Evolutionary conservation across 2,329 filamentous ascomycete species (phyloP).

Genomic region (Aspergillus fijiensis): DNA sequence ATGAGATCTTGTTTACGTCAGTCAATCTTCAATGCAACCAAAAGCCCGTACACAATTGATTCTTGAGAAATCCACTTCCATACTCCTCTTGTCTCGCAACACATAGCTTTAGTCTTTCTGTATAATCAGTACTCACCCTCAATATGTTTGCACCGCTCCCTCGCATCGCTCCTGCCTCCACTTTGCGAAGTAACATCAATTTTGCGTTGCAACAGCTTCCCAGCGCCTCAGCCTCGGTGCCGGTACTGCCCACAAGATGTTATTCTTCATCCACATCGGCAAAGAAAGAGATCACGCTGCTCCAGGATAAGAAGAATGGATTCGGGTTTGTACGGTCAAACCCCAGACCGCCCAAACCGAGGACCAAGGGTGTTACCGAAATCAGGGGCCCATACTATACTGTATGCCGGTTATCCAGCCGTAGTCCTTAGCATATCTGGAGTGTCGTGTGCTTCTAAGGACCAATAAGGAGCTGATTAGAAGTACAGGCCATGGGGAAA

Average conservation of each 20-base stretch:
- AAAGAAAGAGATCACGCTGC: conserved; percentile 33
- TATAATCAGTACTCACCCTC: background rate
- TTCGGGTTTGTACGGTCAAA: conserved; percentile 56
- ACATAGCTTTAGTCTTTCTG: background rate
- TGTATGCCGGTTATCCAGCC: conserved; percentile 25
- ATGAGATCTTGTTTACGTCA: conserved; percentile 7
- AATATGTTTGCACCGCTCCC: conserved; percentile 12
- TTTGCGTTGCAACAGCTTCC: conserved; percentile 10
- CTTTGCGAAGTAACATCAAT: conserved; percentile 9
- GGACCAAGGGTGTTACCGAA: conserved; percentile 53
- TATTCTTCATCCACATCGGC: conserved; percentile 21
- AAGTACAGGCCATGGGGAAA: conserved; percentile 49
- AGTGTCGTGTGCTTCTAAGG: background rate
- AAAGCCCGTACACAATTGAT: background rate
- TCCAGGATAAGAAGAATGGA: conserved; percentile 51
- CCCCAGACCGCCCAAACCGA: conserved; percentile 49
- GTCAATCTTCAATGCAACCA: background rate
- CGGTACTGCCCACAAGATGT: conserved; percentile 10
- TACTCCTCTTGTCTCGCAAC: too few relatives aligned
- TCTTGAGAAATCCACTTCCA: too few relatives aligned
- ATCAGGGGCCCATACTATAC: conserved; percentile 59
- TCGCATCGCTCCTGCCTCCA: conserved; percentile 2
- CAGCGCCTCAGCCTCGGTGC: conserved; percentile 10
- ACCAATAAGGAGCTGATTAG: background rate
- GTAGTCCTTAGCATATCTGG: background rate